Evolutionary conservation across 345 rosid species (phyloP), one percentile per base, ranked within the genome.

Genomic region (Gossypium sturtianum): DNA sequence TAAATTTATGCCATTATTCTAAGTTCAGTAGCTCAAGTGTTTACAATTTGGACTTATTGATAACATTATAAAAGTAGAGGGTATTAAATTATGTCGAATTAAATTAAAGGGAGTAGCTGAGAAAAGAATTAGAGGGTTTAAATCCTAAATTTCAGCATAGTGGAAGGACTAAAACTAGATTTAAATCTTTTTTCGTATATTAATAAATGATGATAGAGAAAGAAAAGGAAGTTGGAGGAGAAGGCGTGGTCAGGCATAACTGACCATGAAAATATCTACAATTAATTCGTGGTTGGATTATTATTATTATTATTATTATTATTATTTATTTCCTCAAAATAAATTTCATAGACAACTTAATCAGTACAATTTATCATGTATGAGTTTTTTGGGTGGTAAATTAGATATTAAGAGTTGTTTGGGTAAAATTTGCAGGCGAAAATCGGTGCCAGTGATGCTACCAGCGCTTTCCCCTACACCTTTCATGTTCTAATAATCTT

Each of bases 381-480:
- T 34, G 41, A 34, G 41, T 34, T 34, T 29, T 34, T 34, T 4
- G 41, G 7, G 1, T 4, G 7, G 41, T 34, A 34, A 34, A 34
- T 4, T 34, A 34, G 41, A 34, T 34, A 4, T 34, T 4, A n/a
- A 51, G 0, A n/a, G 4, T 51, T 77, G 12, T 41, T 59, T 44
- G 19, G 25, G 10, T 61, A 11, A 59, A 20, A 29, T 60, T 73
- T 76, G 43, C 82, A 86, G 94, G 88, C 79, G 79, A 45, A 52
- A 62, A 62, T 29, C 72, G 2, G 69, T 74, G 17, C 77, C 70
- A 41, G 25, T 82, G 12, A 66, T 72, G 4, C 82, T 90, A 53
- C 90, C 94, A 17, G 45, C 85, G 12, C 84, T 89, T 75, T 78
- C 91, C 17, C 84, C 94, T 22, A 80, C 87, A 41, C 90, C 94